Evolutionary conservation across 805 yeast species (phyloP), one percentile per base, ranked within the genome.

Genomic region (Kazachstania kunashirensis): DNA sequence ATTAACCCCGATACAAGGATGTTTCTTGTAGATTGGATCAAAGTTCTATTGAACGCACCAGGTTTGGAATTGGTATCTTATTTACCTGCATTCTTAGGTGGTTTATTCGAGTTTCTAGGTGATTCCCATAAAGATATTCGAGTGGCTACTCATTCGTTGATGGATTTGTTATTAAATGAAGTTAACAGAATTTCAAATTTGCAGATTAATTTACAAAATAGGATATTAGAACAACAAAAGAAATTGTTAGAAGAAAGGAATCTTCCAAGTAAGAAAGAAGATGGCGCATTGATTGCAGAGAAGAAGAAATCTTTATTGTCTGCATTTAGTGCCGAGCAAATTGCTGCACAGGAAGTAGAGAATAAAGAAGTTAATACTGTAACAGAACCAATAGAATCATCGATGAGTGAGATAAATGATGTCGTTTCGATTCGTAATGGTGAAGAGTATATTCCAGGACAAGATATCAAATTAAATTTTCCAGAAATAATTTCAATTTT

Each of bases 1-100:
- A 80, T 84, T 23, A 94, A 92, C 49, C 96, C 97, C 1, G 84
- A 82, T 52, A 86, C 96, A 0, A 71, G 96, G 46, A 80, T 85
- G 63, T 92, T 92, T 51, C 64, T 92, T 39, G 89, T 92, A 10
- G 84, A 94, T 35, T 92, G 98, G 98, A 70, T 92, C 33, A 81
- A 85, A 45, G 71, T 92, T n/a, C 66, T 92, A 33, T 92, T 89
- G 58, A 85, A 92, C 9, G 84, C 88, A 6, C 97, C 98, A 0
- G 94, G 89, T 36, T 66, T 89, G 37, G 96, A 89, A 49, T 65
- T 92, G 40, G 76, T 92, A 14, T 73, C 94, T 0, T 92, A 82
- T 53, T 65, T 92, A 33, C 96, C 98, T 1, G 82, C 88, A 26
- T 85, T 92, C 54, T 65, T 92, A 27, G 92, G 86, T 33, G 96